Conservation (phyloP, 805 yeast species). For the Trichomonascus vanleenenianus region DNA sequence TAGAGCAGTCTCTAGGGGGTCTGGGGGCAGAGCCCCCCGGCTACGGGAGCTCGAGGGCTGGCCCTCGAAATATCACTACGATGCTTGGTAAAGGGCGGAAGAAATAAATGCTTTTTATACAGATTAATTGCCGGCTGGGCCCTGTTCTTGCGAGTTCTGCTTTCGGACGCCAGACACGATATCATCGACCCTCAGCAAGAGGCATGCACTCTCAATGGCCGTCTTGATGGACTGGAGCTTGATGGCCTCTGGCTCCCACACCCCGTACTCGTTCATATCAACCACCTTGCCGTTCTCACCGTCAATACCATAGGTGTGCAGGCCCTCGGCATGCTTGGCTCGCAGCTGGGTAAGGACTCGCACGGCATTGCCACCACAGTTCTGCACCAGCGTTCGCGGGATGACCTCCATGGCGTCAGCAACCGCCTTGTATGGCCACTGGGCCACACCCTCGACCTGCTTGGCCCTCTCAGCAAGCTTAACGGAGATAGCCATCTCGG, state of each 20-base stretch:
- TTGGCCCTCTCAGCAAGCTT: slow-evolving; percentile 84
- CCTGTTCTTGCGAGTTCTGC: slow-evolving; percentile 11
- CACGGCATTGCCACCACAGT: slow-evolving; percentile 96
- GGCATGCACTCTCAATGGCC: slow-evolving; percentile 95
- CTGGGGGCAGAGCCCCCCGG: too few species aligned
- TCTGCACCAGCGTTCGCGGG: slow-evolving; percentile 94
- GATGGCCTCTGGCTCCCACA: slow-evolving; percentile 99
- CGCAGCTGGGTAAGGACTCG: slow-evolving; percentile 82
- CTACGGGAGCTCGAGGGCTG: too few species aligned
- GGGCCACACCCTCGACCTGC: slow-evolving; percentile 87
- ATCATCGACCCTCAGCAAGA: slow-evolving; percentile 92
- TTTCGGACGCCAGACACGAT: slow-evolving; percentile 92
- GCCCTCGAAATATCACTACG: not conserved
- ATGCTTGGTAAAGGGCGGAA: too few species aligned
- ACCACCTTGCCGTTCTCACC: slow-evolving; percentile 92
- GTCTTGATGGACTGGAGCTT: slow-evolving; percentile 96
- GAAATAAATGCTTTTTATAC: too few species aligned
- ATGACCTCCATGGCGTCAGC: slow-evolving; percentile 98
- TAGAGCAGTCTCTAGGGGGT: too few species aligned
- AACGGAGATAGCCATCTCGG: slow-evolving; percentile 97
- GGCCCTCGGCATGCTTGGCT: slow-evolving; percentile 93
- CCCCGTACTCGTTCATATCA: slow-evolving; percentile 92
- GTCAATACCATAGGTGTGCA: slow-evolving; percentile 80
- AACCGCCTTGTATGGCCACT: slow-evolving; percentile 98
- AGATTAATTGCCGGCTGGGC: too few species aligned